Conservation (phyloP, 2,329 filamentous ascomycete species). For the Chrysosphaeria jannelii region DNA sequence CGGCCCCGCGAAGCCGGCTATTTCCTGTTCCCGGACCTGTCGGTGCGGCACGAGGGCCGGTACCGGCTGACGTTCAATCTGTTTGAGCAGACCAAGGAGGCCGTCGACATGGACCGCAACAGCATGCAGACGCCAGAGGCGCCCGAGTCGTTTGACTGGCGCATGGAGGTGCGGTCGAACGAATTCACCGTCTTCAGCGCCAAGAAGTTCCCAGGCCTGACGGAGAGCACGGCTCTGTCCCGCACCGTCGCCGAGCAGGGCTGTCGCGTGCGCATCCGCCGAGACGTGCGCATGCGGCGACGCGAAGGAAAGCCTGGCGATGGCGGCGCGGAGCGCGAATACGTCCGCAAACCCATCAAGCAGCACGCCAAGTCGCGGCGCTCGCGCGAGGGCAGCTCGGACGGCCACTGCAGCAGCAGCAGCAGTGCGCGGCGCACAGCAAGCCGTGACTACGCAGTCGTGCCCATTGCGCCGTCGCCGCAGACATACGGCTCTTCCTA, state of each 20-base stretch:
- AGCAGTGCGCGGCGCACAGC: conserved; percentile 1
- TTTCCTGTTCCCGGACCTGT: conserved; percentile 92
- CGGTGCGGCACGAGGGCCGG: conserved; percentile 78
- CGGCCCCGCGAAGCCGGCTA: conserved; percentile 57
- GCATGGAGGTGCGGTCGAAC: conserved; percentile 66
- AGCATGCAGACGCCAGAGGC: conserved; percentile 9
- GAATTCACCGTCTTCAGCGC: conserved; percentile 81
- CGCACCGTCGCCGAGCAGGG: conserved; percentile 86
- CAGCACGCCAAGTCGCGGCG: no score
- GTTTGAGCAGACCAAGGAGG: conserved; percentile 77
- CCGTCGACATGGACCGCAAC: conserved; percentile 40
- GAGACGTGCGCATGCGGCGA: conserved; percentile 24
- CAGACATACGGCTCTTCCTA: no score
- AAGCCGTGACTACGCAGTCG: conserved; percentile 3
- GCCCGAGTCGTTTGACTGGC: conserved; percentile 38
- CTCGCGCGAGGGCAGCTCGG: no score
- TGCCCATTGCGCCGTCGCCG: no score
- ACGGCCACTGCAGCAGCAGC: neutral
- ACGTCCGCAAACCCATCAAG: no score
- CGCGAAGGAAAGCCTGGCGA: conserved; percentile 22
- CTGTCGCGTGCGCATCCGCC: conserved; percentile 79
- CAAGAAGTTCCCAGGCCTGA: conserved; percentile 91
- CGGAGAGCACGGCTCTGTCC: conserved; percentile 67
- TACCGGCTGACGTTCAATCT: conserved; percentile 81
- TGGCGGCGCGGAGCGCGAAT: no score